Evolutionary conservation across 1,284 basidiomycete genomes (phyloP).

Genomic region (Apiotrichum veenhuisii): DNA sequence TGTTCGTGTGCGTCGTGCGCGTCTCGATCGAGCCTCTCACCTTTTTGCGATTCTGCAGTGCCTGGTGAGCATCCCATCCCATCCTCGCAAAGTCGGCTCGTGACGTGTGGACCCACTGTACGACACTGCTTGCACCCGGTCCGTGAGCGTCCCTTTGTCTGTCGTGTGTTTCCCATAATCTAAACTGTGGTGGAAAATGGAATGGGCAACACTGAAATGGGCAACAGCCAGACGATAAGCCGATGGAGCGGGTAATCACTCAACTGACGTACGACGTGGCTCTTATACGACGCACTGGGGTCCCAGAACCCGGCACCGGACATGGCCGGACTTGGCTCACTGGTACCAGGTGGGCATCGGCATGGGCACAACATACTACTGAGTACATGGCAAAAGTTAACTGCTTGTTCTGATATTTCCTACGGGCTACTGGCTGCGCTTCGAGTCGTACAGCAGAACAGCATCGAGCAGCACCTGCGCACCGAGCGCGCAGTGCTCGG

Average conservation of each 20-base stretch:
- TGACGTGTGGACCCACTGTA: constrained; percentile 3
- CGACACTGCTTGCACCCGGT: constrained; percentile 17
- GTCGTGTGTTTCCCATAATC: constrained; percentile 13
- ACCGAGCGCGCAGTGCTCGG: constrained; percentile 24
- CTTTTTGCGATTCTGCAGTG: constrained; percentile 14
- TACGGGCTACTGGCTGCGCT: neutral
- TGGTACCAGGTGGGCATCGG: too few species aligned
- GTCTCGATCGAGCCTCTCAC: neutral
- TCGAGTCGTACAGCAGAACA: constrained; percentile 16
- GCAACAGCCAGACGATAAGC: too few species aligned
- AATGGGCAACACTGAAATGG: neutral
- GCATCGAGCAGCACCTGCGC: constrained; percentile 24
- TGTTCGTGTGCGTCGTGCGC: neutral
- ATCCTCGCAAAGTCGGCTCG: too few species aligned
- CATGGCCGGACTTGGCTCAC: neutral
- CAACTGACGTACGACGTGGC: too few species aligned
- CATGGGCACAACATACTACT: too few species aligned
- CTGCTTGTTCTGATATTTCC: too few species aligned
- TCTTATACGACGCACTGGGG: too few species aligned
- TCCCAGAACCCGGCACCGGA: too few species aligned
- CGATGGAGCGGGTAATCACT: too few species aligned
- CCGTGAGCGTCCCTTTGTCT: constrained; percentile 14
- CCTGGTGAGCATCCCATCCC: too few species aligned
- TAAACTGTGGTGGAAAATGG: too few species aligned
- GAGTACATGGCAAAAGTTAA: too few species aligned